These are phyloP conservation scores for Gleditsia sinensis DNA, from an alignment of 306 rosid species.

Conservation along the genomic window DNA sequence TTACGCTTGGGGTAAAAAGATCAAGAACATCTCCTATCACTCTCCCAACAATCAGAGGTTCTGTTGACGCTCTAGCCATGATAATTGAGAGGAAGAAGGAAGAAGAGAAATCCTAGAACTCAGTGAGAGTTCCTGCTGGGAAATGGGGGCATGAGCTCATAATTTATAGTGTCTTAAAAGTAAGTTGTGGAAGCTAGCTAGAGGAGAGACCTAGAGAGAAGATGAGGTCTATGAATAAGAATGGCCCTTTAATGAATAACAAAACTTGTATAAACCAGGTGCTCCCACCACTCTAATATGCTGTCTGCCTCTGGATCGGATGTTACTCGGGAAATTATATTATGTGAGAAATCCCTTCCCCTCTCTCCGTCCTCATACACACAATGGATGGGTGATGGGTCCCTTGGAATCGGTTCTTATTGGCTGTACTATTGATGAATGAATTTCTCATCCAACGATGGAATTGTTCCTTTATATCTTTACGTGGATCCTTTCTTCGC, in stretches of 20 bases:
- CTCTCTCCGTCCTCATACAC: background rate
- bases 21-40: slow-evolving; percentile 91
- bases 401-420: background rate
- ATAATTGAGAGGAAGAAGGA: background rate
- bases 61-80: slow-evolving; percentile 56
- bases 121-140: background rate
- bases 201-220: slow-evolving; percentile 4
- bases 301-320: background rate
- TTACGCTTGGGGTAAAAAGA: slow-evolving; percentile 54
- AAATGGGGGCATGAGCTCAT: slow-evolving; percentile 31
- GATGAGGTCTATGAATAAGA: background rate
- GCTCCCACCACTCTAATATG: background rate
- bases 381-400: background rate
- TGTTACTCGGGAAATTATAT: background rate
- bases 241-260: background rate
- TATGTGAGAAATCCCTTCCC: background rate
- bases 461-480: background rate
- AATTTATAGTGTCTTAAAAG: slow-evolving; percentile 43
- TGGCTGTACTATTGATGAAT: background rate
- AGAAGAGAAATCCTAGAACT: background rate
- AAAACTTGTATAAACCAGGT: background rate
- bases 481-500: background rate
- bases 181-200: background rate
- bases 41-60: slow-evolving; percentile 72
- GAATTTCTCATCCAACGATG: background rate